phyloP scores from a whole-genome alignment of 306 rosid species.

The Glycine soja region DNA sequence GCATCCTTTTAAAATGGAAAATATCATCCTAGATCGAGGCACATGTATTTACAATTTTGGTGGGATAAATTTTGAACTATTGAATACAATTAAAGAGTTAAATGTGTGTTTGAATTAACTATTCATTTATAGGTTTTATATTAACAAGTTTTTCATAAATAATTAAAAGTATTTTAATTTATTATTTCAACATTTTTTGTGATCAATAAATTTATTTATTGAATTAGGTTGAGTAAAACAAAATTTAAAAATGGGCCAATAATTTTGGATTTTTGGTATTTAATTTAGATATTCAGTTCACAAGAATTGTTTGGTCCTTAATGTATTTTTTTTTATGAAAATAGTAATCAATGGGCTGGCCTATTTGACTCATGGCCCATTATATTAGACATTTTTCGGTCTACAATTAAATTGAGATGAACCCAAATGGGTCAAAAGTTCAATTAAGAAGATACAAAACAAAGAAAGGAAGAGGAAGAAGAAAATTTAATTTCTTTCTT shows the following conservation, averaged over 20 bases:
- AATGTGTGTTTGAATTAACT: not conserved
- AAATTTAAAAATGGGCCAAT: not conserved
- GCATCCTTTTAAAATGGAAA: no score
- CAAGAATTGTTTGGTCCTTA: not conserved
- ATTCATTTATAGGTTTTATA: not conserved
- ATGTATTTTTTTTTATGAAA: not conserved
- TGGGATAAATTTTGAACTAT: not conserved
- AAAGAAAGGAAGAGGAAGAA: not conserved
- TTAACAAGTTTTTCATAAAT: not conserved
- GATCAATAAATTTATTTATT: no score
- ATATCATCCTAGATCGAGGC: not conserved
- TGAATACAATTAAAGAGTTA: not conserved
- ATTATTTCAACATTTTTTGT: not conserved
- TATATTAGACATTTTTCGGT: not conserved
- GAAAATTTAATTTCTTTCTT: conserved; percentile 41
- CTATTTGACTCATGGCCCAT: not conserved
- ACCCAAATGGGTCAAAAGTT: not conserved
- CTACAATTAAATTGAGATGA: no score
- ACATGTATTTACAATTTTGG: not conserved
- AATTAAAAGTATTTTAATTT: not conserved
- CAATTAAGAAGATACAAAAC: not conserved
- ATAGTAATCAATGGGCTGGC: not conserved
- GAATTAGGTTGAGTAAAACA: no score
- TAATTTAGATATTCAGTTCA: not conserved
- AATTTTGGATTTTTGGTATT: not conserved